A percentile compares a stretch with the other conserved stretches of the same genome.
These are phyloP conservation scores for Prosopis cineraria DNA, from an alignment of 306 rosid species.

Conservation along the genomic window DNA sequence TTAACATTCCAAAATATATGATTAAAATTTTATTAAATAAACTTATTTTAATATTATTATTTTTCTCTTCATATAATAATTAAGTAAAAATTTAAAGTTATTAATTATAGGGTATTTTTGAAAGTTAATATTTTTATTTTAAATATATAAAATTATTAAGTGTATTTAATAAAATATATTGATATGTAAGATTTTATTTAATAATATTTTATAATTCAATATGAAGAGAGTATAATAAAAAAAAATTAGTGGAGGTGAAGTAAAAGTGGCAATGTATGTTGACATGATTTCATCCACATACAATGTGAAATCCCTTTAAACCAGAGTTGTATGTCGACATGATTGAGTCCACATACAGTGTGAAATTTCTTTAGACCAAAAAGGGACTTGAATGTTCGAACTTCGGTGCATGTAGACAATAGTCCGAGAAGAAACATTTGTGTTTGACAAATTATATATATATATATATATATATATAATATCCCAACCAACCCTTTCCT, in stretches of 20 bases:
- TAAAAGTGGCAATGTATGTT: background rate
- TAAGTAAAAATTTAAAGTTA: no score
- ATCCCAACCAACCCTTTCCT: background rate
- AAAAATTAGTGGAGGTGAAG: background rate
- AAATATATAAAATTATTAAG: no score
- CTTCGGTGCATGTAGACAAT: background rate
- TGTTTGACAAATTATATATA: background rate
- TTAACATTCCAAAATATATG: no score
- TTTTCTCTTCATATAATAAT: no score
- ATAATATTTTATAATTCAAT: no score
- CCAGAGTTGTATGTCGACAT: no score
- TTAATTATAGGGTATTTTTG: no score
- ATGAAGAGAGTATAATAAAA: no score
- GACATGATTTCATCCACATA: background rate
- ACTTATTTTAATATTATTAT: no score
- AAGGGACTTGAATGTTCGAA: background rate
- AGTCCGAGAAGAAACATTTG: background rate
- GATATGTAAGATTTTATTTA: no score
- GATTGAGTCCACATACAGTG: background rate
- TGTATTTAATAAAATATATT: no score
- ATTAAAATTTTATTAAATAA: no score
- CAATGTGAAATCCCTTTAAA: background rate
- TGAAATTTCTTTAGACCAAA: background rate
- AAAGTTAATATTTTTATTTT: background rate
- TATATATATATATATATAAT: background rate